Evolutionary conservation across 148 eudicot genomes (phyloP), one percentile per base, ranked within the genome.

Genomic region (Vaccinium macrocarpon): DNA sequence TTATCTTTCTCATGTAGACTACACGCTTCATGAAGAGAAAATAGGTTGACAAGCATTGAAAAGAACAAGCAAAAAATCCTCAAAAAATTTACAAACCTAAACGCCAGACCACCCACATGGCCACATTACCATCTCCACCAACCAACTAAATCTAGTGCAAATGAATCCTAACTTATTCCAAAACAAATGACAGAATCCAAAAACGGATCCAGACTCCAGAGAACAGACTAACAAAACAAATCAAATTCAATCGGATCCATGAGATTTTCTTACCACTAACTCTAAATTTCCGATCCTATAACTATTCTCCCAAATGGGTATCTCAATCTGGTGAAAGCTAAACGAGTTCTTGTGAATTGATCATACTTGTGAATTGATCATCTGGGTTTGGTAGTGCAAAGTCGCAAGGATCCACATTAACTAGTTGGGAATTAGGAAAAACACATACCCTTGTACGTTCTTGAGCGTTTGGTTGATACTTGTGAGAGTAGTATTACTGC

Each of bases 381-480:
- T 80, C 66, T 27, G 12, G 84, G 82, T 53, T 80, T 80, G 46
- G 5, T 56, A 35, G 21, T 15, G 35, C 14, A 25, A 1, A 66
- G 23, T 68, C 66, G 42, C 21, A 18, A 81, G 80, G 68, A 84
- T 48, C 29, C 51, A 68, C 48, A 29, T 5, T 55, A 46, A 80
- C 25, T 70, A 9, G 52, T n/a, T 4, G 66, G 48, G 71, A 27
- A 61, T 57, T 49, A 5, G 2, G 25, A 77, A 71, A 13, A 11
- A n/a, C 27, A 70, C 76, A 51, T 91, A 94, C 98, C 98, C 96
- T 89, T 95, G 96, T 87, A 93, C 98, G 89, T 86, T 92, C 73
- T 91, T 84, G 29, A 95, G 91, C 53, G 98, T 95, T 85, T 92
- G 96, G 76, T 92, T 95, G 89, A 93, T 84, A 74, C 75, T 81